Evolutionary conservation across 805 yeast genomes (phyloP), one percentile per base, ranked within the genome.

Genomic region (Yamadazyma akitaensis): DNA sequence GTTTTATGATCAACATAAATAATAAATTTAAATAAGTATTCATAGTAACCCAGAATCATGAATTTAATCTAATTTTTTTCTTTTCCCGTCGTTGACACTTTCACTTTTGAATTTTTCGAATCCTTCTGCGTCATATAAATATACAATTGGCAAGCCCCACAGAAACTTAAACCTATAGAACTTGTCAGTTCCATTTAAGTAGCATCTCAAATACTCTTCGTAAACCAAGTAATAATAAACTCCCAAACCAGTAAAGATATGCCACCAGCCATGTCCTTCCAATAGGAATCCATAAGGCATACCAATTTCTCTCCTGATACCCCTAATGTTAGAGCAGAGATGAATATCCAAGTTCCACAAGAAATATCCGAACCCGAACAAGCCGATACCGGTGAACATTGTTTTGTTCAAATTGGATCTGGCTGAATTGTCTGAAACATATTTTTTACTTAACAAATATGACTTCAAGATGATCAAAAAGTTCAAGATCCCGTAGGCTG

Each of bases 241-340:
- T 1, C 97, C 96, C 17, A 82, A 70, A 0, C 96, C 96, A 0
- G 94, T 87, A 53, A 87, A 75, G 10, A 87, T 68, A 61, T 92
- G 98, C 98, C 98, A 92, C 97, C 97, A 92, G 19, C 96, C 96
- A 59, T 92, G 98, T 25, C 96, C 85, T 64, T 92, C 98, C 31
- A 92, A 71, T 3, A 92, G 53, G 50, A 89, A 77, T 1, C 98
- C 98, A 44, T 84, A 77, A 2, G 97, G 97, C 68, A 85, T 76
- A 2, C 97, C 96, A 62, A 72, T 65, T 3, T 67, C 54, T 49
- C 94, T 77, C 63, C 97, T 77, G 13, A 79, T 58, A 6, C 64
- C 49, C 34, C 82, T 75, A 64, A 88, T 82, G 19, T 64, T 62
- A 13, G 69, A 54, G 63, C 98, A 92, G 47, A 85, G 77, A 53